phyloP scores from a whole-genome alignment of 1,284 basidiomycete species.

The Agaricales sp. region DNA sequence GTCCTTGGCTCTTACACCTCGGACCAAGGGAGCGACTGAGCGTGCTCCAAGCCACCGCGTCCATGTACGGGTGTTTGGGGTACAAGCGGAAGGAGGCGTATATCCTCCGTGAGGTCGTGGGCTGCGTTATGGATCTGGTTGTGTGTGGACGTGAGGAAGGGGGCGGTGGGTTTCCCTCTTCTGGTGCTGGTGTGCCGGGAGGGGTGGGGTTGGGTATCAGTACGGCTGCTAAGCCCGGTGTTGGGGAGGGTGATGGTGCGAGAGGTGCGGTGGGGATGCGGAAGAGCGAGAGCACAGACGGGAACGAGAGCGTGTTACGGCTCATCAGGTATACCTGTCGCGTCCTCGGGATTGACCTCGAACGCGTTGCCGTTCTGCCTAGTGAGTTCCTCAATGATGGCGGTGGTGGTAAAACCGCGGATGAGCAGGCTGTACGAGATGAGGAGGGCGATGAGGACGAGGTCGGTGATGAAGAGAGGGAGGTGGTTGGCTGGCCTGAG shows the following conservation, averaged over 20 bases:
- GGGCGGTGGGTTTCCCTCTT: conserved; percentile 19
- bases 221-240: neutral
- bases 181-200: conserved; percentile 30
- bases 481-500: conserved; percentile 72
- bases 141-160: conserved; percentile 69
- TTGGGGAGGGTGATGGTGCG: conserved; percentile 17
- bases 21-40: conserved; percentile 65
- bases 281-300: conserved; percentile 60
- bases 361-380: conserved; percentile 44
- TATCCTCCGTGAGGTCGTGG: conserved; percentile 74
- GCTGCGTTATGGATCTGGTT: conserved; percentile 69
- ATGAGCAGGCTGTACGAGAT: conserved; percentile 10
- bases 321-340: conserved; percentile 67
- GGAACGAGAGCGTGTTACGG: conserved; percentile 69
- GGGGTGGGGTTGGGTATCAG: conserved; percentile 32
- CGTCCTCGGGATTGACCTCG: conserved; percentile 72
- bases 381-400: conserved; percentile 8
- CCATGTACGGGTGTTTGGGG: conserved; percentile 68
- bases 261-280: conserved; percentile 56
- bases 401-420: conserved; percentile 12
- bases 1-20: conserved; percentile 79
- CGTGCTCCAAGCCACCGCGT: conserved; percentile 59
- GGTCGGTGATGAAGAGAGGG: neutral
- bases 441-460: conserved; percentile 7
- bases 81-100: conserved; percentile 81